Conservation (phyloP, 2,329 filamentous ascomycete species). For the Colletotrichum costaricense region DNA sequence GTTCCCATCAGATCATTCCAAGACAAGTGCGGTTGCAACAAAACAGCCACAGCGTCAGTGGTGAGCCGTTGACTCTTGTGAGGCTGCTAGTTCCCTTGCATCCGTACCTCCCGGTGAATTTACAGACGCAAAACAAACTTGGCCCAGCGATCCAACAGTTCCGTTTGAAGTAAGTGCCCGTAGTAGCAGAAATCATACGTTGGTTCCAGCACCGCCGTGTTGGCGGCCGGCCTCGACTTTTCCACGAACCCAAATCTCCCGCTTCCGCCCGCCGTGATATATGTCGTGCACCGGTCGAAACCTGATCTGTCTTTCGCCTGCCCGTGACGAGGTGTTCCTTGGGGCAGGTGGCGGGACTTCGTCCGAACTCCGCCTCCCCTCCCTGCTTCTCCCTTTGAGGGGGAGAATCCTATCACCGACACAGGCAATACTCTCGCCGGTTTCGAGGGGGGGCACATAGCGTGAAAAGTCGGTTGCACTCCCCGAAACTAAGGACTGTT, state of each 20-base stretch:
- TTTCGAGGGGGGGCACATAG: conserved; percentile 27
- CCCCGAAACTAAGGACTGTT: not conserved
- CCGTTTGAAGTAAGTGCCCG: not conserved
- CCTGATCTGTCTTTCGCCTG: not conserved
- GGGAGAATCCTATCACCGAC: not conserved
- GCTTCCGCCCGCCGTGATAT: too few species aligned
- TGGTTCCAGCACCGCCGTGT: not conserved
- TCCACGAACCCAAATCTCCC: too few species aligned
- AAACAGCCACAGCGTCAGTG: not conserved
- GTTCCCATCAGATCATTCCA: not conserved
- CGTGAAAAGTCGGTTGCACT: not conserved
- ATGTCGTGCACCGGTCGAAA: not conserved
- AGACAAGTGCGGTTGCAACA: not conserved
- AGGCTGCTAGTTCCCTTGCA: not conserved
- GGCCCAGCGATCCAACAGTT: not conserved
- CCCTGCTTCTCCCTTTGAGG: not conserved
- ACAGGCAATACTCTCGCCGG: not conserved
- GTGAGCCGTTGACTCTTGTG: not conserved
- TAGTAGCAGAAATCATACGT: not conserved
- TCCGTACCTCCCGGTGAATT: not conserved
- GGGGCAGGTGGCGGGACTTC: not conserved
- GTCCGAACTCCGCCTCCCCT: not conserved
- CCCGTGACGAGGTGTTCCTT: not conserved
- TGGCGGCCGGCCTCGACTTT: too few species aligned
- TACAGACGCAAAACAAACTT: not conserved